Evolutionary conservation across 192 early-diverging fungal species (phyloP).

Genomic region (Phycomyces blakesleeanus): DNA sequence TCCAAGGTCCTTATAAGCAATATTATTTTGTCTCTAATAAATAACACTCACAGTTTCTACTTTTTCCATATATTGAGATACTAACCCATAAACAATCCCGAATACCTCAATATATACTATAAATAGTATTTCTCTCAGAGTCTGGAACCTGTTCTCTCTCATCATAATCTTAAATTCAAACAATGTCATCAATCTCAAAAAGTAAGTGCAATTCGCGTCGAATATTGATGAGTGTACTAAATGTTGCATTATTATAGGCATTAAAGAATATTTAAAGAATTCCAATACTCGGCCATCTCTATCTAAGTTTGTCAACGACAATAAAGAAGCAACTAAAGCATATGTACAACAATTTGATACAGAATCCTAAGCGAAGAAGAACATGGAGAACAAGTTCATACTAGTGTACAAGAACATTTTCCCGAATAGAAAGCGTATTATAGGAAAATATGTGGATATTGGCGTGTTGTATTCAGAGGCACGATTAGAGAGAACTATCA

Average conservation of each 20-base stretch:
- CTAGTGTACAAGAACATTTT: background rate
- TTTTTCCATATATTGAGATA: no score
- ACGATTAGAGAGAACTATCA: background rate
- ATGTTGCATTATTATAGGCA: background rate
- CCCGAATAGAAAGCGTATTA: background rate
- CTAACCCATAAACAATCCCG: no score
- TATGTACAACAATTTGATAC: conserved; percentile 6
- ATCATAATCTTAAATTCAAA: conserved; percentile 5
- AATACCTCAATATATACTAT: no score
- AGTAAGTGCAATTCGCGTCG: conserved; percentile 3
- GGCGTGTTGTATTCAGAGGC: background rate
- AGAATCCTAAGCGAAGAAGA: background rate
- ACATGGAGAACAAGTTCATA: background rate
- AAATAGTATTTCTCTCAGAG: background rate
- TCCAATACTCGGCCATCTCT: background rate
- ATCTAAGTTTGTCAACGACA: background rate
- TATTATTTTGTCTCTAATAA: no score
- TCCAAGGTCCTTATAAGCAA: no score
- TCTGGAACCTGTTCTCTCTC: background rate
- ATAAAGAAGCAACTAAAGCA: background rate
- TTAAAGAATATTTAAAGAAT: conserved; percentile 3
- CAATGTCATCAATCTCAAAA: background rate
- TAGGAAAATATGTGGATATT: background rate
- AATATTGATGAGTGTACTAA: conserved; percentile 1
- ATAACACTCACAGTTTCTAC: no score